Percentiles rank a stretch among this genome's conserved stretches.
Conservation (phyloP, 441 rosid genomes). For the Jatropha multifida region DNA sequence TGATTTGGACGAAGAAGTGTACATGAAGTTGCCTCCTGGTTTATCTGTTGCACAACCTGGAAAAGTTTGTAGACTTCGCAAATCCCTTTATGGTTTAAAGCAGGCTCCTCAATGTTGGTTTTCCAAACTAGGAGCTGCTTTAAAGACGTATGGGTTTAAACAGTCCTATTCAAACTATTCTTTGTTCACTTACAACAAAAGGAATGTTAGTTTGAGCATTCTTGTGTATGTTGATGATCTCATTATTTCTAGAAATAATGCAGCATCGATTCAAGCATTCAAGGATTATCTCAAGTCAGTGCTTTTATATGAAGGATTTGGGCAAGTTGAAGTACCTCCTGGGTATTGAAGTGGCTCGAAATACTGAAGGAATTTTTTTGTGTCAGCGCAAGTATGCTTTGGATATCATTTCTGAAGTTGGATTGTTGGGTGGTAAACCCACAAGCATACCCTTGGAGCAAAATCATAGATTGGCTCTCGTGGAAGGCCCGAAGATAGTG, state of each 20-base stretch:
- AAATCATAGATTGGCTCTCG: too few relatives aligned
- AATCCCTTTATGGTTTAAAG: not conserved
- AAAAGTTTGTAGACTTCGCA: not conserved
- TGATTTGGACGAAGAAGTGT: too few relatives aligned
- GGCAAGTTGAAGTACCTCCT: not conserved
- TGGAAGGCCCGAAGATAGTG: too few relatives aligned
- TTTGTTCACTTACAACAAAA: not conserved
- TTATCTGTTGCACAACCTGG: too few relatives aligned
- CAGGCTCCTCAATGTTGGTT: not conserved
- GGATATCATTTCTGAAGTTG: not conserved
- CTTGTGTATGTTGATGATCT: slow-evolving; percentile 6
- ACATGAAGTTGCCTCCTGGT: too few relatives aligned
- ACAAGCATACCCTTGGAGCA: too few relatives aligned
- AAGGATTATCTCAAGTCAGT: not conserved
- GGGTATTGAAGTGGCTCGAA: not conserved
- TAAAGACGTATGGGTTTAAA: too few relatives aligned
- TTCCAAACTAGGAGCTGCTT: not conserved
- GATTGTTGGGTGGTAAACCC: not conserved
- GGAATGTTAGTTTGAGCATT: not conserved
- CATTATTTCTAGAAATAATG: not conserved
- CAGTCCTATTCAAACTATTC: too few relatives aligned
- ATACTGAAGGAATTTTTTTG: not conserved
- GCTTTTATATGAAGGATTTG: not conserved
- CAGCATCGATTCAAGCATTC: not conserved
- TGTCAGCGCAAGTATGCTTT: not conserved